These are phyloP conservation scores for Arthrobotrys iridis DNA, from an alignment of 2,329 filamentous ascomycete genomes.

Conservation along the genomic window DNA sequence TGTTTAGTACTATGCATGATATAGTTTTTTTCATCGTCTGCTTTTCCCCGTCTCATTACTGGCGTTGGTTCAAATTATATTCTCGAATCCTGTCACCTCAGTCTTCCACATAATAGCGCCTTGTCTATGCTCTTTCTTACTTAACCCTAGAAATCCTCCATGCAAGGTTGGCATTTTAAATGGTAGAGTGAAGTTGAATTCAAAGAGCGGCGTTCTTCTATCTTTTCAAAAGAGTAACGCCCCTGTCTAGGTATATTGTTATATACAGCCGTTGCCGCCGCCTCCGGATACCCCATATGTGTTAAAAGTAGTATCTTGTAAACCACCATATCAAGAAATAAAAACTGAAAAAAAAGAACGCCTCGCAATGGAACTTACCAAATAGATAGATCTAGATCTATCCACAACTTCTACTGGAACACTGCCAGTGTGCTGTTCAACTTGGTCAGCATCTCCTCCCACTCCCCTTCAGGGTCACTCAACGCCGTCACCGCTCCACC, in stretches of 20 bases:
- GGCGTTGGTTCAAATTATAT: slow-evolving; percentile 45
- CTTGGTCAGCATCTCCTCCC: slow-evolving; percentile 89
- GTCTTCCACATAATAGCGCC: no score
- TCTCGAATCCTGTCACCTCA: no score
- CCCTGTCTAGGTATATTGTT: neutral
- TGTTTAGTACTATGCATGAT: slow-evolving; percentile 6
- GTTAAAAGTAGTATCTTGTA: neutral
- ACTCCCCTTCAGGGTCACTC: slow-evolving; percentile 81
- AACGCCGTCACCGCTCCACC: slow-evolving; percentile 89
- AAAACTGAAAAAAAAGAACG: neutral
- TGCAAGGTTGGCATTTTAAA: no score
- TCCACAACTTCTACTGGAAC: slow-evolving; percentile 17
- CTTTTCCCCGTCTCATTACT: slow-evolving; percentile 8
- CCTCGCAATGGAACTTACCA: neutral
- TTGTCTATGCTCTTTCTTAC: no score
- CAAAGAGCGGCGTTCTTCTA: slow-evolving; percentile 16
- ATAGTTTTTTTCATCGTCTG: slow-evolving; percentile 15
- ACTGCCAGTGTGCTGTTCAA: slow-evolving; percentile 60
- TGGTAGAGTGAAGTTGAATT: slow-evolving; percentile 17
- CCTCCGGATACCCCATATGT: neutral
- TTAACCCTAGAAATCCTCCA: no score
- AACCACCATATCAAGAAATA: no score
- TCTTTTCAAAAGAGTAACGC: neutral
- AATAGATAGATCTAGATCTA: neutral
- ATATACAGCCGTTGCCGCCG: slow-evolving; percentile 3